Evolutionary conservation across 768 basidiomycete species (phyloP).

Genomic region (Tulasnella calospora): DNA sequence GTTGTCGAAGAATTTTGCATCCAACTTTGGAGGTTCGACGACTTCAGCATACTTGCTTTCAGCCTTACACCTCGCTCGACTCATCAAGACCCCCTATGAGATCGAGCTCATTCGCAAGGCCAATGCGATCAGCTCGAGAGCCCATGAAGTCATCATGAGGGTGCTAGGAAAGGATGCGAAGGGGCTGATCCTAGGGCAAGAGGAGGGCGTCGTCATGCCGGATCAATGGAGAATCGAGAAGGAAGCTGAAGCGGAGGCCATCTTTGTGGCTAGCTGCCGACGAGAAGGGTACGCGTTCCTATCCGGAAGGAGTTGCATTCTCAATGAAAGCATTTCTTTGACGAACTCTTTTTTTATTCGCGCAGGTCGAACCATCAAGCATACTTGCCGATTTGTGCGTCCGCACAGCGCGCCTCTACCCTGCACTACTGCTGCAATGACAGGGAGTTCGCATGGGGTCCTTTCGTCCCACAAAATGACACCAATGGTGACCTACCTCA

Average conservation of each 20-base stretch:
- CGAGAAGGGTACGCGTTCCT: slow-evolving; percentile 64
- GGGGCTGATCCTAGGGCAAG: slow-evolving; percentile 42
- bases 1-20: slow-evolving; percentile 44
- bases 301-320: too few relatives aligned
- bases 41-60: slow-evolving; percentile 62
- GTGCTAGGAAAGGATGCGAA: slow-evolving; percentile 73
- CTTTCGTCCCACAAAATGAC: slow-evolving; percentile 48
- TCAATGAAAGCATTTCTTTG: not conserved
- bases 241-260: slow-evolving; percentile 89
- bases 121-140: slow-evolving; percentile 79
- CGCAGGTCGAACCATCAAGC: slow-evolving; percentile 76
- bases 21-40: slow-evolving; percentile 38
- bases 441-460: slow-evolving; percentile 79
- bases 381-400: slow-evolving; percentile 89
- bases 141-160: slow-evolving; percentile 90
- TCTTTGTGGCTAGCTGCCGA: slow-evolving; percentile 86
- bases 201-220: slow-evolving; percentile 49
- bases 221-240: slow-evolving; percentile 85
- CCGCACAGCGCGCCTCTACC: slow-evolving; percentile 78
- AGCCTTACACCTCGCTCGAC: slow-evolving; percentile 74
- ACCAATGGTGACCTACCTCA: slow-evolving; percentile 44
- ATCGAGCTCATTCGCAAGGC: slow-evolving; percentile 71
- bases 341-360: not conserved
- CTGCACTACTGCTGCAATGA: slow-evolving; percentile 96
- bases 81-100: slow-evolving; percentile 72